Evolutionary conservation across 352 stramenopile genomes (phyloP).

Genomic region (Globisporangium paddicum): DNA sequence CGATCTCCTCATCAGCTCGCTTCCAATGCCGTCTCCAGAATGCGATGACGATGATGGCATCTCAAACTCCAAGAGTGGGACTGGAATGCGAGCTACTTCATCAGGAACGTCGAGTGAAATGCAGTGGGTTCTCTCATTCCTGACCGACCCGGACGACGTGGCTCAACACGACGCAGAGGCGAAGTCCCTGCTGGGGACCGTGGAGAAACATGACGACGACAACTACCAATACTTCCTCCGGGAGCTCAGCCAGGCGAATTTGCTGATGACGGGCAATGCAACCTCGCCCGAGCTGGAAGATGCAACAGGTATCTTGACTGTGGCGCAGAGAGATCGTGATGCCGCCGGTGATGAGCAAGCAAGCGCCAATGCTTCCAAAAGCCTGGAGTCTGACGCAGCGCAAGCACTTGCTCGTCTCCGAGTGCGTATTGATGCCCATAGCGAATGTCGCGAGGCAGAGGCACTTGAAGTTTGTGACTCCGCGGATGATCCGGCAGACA

Average conservation of each 20-base stretch:
- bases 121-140: constrained; percentile 70
- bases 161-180: constrained; percentile 45
- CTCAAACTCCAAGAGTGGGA: constrained; percentile 11
- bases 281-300: background rate
- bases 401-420: background rate
- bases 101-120: constrained; percentile 35
- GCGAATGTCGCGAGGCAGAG: background rate
- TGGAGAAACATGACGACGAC: constrained; percentile 48
- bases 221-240: constrained; percentile 73
- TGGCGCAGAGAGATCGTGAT: background rate
- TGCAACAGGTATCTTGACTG: background rate
- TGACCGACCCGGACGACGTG: constrained; percentile 41
- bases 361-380: background rate
- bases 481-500: background rate
- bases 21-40: constrained; percentile 13
- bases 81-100: background rate
- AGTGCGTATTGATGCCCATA: background rate
- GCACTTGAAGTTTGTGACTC: background rate
- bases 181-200: constrained; percentile 39
- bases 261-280: constrained; percentile 11
- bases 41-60: constrained; percentile 2
- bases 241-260: constrained; percentile 46
- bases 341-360: background rate
- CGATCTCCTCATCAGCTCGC: constrained; percentile 42
- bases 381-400: background rate